A percentile compares a stretch with the other conserved stretches of the same genome.
These are phyloP conservation scores for Phialophora chinensis DNA, from an alignment of 2,329 filamentous ascomycete species.

Conservation along the genomic window DNA sequence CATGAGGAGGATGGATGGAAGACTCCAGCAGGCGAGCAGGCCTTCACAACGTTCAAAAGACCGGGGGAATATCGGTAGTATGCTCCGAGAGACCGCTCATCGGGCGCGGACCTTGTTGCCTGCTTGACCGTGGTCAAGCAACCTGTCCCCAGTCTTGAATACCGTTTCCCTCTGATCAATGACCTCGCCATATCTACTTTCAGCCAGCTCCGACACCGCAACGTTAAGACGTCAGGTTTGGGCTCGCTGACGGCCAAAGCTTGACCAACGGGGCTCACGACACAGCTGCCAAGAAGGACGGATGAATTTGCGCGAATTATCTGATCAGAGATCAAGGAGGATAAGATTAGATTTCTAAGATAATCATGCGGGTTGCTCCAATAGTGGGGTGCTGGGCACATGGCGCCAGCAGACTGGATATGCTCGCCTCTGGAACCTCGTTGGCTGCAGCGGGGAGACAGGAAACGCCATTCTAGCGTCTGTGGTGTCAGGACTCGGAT, in stretches of 20 bases:
- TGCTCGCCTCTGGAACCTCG: not conserved
- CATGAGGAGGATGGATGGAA: no score
- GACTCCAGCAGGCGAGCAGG: no score
- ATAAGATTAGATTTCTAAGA: conserved; percentile 26
- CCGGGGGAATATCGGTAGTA: not conserved
- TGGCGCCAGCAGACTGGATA: not conserved
- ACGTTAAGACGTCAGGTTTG: not conserved
- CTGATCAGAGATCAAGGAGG: conserved; percentile 14
- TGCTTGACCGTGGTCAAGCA: not conserved
- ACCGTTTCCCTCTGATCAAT: not conserved
- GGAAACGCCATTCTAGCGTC: conserved; percentile 16
- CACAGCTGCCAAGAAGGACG: not conserved
- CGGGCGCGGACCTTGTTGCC: not conserved
- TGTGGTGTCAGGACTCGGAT: conserved; percentile 11
- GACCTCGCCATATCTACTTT: not conserved
- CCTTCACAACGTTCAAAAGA: no score
- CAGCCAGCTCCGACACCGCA: not conserved
- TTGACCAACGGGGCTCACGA: not conserved
- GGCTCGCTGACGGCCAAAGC: not conserved
- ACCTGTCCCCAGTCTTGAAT: not conserved
- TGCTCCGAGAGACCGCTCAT: not conserved
- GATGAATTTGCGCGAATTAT: conserved; percentile 18
- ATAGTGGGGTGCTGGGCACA: not conserved
- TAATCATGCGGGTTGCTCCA: not conserved
- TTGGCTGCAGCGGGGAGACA: not conserved